Evolutionary conservation across 805 yeast genomes (phyloP).

Genomic region (Candida verbasci): DNA sequence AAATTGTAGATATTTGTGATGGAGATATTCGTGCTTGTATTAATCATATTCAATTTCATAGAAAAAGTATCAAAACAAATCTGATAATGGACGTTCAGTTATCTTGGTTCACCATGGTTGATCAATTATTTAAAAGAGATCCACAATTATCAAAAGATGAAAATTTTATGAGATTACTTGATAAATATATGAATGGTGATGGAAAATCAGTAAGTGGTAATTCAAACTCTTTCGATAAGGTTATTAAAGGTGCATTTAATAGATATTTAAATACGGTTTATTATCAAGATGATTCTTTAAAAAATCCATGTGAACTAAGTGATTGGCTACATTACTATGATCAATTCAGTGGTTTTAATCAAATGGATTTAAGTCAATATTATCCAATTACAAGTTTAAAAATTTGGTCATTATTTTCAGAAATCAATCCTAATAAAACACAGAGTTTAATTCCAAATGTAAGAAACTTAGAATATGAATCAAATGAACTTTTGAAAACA

Average conservation of each 20-base stretch:
- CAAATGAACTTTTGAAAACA: slow-evolving; percentile 32
- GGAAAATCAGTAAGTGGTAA: slow-evolving; percentile 33
- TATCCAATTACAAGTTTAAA: slow-evolving; percentile 54
- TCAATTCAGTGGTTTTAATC: slow-evolving; percentile 28
- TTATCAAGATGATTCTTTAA: slow-evolving; percentile 55
- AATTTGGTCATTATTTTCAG: slow-evolving; percentile 62
- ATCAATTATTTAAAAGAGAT: slow-evolving; percentile 54
- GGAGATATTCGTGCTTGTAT: slow-evolving; percentile 85
- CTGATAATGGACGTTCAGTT: slow-evolving; percentile 52
- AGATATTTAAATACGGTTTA: slow-evolving; percentile 57
- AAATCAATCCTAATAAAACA: slow-evolving; percentile 36
- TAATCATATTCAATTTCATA: slow-evolving; percentile 71
- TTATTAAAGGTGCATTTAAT: slow-evolving; percentile 69
- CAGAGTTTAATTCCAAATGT: slow-evolving; percentile 27
- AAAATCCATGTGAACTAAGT: slow-evolving; percentile 55
- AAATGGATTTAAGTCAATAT: slow-evolving; percentile 45
- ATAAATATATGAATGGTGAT: slow-evolving; percentile 38
- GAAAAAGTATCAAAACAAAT: slow-evolving; percentile 12
- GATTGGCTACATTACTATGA: slow-evolving; percentile 82
- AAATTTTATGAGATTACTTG: slow-evolving; percentile 45
- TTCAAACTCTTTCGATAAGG: slow-evolving; percentile 51
- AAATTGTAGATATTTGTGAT: slow-evolving; percentile 65
- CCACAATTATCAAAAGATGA: slow-evolving; percentile 41
- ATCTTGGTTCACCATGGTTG: slow-evolving; percentile 66
- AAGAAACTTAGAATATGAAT: slow-evolving; percentile 32